Base-by-base conservation (phyloP, 2,329 filamentous ascomycete genomes). In the Epichloe glyceriae region DNA sequence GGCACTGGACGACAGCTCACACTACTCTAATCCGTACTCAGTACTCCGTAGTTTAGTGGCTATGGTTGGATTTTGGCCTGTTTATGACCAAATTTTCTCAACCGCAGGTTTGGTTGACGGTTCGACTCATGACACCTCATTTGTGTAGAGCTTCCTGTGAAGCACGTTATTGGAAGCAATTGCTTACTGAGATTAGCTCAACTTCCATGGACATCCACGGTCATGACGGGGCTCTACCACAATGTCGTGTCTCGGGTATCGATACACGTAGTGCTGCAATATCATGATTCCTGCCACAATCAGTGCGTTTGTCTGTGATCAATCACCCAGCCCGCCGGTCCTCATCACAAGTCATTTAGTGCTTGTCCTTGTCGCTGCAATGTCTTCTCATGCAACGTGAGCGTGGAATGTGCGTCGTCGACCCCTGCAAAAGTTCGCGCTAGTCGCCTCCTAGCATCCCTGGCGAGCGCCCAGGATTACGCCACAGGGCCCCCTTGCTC, bases 351-450 rank as follows among this genome's bases (percentile, higher is more conserved):
- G 33, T 19, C 19, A 17, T 38, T 11, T 38, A 2, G 33, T 37
- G 33, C 15, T 33, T 33, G 17, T 22, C 22, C 43, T n/a, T 17
- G 33, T 43, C n/a, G 15, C 41, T 40, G 35, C 46, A 39, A 47
- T 37, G 46, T 45, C 22, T 26, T 50, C 38, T 50, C 49, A 50
- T 47, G 43, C 37, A 47, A 45, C 26, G 19, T 30, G 42, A 22
- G 46, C 20, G 19, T 34, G 37, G 33, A 33, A 42, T 8, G 49
- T 50, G 33, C 26, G 19, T 46, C 46, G 42, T 39, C 35, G 15
- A 34, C 51, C 53, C 53, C 51, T 50, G 53, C 52, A 53, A 55
- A 50, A 53, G 47, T 50, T 53, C 44, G 35, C 49, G 47, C 53
- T 52, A 55, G 41, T 45, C 17, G 35, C 30, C 44, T 39, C 47